These are phyloP conservation scores for Alternaria incomplexa DNA, from an alignment of 2,329 filamentous ascomycete species.

Conservation along the genomic window DNA sequence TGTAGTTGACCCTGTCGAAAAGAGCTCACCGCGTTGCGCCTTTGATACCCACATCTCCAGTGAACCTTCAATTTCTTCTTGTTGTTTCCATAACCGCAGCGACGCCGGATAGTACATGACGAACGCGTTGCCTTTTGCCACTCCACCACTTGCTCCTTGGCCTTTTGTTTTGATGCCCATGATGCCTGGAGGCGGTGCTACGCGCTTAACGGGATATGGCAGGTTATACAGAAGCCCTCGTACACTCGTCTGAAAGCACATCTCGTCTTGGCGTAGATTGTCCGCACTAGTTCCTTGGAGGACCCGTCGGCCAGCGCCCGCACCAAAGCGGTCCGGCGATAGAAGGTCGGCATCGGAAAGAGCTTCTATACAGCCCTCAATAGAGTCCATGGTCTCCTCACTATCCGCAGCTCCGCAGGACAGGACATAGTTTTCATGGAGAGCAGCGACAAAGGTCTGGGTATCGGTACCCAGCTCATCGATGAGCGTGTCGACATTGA, in stretches of 20 bases:
- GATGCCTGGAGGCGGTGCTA: slow-evolving; percentile 48
- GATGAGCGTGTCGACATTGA: slow-evolving; percentile 71
- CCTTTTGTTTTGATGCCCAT: slow-evolving; percentile 41
- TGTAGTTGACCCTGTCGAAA: slow-evolving; percentile 29
- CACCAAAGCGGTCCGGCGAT: slow-evolving; percentile 73
- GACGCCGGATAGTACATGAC: slow-evolving; percentile 94
- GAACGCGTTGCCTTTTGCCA: slow-evolving; percentile 65
- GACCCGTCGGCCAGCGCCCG: slow-evolving; percentile 58
- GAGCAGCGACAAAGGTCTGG: slow-evolving; percentile 83
- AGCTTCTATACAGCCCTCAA: slow-evolving; percentile 84
- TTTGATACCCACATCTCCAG: slow-evolving; percentile 72
- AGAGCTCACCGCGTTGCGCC: slow-evolving; percentile 54
- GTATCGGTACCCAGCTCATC: slow-evolving; percentile 94
- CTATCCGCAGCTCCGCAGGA: slow-evolving; percentile 74
- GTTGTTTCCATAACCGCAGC: slow-evolving; percentile 80
- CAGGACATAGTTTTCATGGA: slow-evolving; percentile 91
- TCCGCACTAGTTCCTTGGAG: slow-evolving; percentile 65
- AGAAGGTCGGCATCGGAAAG: slow-evolving; percentile 89
- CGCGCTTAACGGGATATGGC: slow-evolving; percentile 80
- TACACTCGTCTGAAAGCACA: slow-evolving; percentile 89
- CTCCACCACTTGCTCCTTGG: slow-evolving; percentile 21
- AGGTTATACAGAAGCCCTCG: slow-evolving; percentile 85
- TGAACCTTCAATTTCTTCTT: slow-evolving; percentile 79
- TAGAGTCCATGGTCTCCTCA: slow-evolving; percentile 71
- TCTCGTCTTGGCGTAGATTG: slow-evolving; percentile 86